Evolutionary conservation across 148 eudicot species (phyloP).

Genomic region (Fagopyrum tataricum): DNA sequence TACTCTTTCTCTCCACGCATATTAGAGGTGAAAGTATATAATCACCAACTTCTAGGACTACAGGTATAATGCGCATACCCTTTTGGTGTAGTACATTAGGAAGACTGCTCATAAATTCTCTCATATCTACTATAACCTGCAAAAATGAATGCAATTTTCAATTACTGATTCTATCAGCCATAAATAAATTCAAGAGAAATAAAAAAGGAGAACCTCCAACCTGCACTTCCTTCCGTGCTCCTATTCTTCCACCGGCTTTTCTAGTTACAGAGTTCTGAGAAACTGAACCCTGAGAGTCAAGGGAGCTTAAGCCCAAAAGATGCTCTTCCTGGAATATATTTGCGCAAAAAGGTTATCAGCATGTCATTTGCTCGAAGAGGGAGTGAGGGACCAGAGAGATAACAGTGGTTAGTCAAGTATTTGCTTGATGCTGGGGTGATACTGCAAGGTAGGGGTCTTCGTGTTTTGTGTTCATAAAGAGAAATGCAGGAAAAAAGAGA

Average conservation of each 20-base stretch:
- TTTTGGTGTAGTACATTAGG: slow-evolving; percentile 98
- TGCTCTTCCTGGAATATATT: slow-evolving; percentile 55
- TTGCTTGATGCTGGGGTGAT: not conserved
- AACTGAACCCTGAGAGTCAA: slow-evolving; percentile 42
- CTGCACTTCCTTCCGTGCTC: slow-evolving; percentile 71
- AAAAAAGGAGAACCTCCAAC: slow-evolving; percentile 22
- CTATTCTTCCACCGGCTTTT: slow-evolving; percentile 95
- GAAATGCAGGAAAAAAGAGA: not conserved
- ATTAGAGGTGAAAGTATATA: slow-evolving; percentile 87
- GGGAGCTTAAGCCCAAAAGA: slow-evolving; percentile 49
- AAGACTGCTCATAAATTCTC: slow-evolving; percentile 99
- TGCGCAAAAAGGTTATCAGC: slow-evolving; percentile 12
- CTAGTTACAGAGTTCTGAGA: slow-evolving; percentile 72
- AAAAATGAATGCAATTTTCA: slow-evolving; percentile 7
- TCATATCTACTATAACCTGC: slow-evolving; percentile 97
- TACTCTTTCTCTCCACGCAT: slow-evolving; percentile 97
- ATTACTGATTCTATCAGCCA: not conserved
- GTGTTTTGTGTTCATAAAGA: not conserved
- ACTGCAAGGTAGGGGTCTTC: not conserved
- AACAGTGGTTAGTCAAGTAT: not conserved
- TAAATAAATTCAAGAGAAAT: not conserved
- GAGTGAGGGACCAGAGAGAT: not conserved
- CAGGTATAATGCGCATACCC: slow-evolving; percentile 93
- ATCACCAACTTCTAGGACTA: slow-evolving; percentile 96
- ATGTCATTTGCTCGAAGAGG: not conserved